Base-by-base conservation (phyloP, 768 basidiomycete species). In the Kwoniella newhampshirensis region DNA sequence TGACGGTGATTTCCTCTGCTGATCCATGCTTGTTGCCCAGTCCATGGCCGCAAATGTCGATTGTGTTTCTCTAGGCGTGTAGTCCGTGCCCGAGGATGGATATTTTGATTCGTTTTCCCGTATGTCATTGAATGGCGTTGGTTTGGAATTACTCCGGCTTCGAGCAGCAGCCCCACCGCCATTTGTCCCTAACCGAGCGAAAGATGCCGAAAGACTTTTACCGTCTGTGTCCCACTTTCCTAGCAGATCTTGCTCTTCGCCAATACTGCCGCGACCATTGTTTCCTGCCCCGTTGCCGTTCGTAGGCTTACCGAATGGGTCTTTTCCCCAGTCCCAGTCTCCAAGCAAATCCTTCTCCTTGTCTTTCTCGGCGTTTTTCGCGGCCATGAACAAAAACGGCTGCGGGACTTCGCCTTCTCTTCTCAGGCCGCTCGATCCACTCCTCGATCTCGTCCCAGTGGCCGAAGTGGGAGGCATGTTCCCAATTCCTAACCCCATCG, bases 161-260 rank as follows among this genome's bases (percentile, higher is more conserved):
- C 39, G 55, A 54, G 17, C 36, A 26, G 25, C 5, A 5, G 17
- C 35, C 2, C 47, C 52, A 18, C 47, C 30, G 3, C 36, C 40
- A 17, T 39, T 41, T 4, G 52, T 54, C 2, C 42, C 51, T 13
- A 66, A 25, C 20, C 42, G 41, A 21, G 54, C 49, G 43, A 67
- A 65, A 23, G 55, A 54, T 3, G 64, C 60, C 3, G 64, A 57
- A 5, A 70, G 27, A 5, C 59, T 59, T 4, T 60, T 55, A 7
- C 62, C 71, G 23, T 66, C 54, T 3, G 62, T 42, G 20, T 49
- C 57, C 66, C 66, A 70, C 9, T 30, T 52, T 1, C 66, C 68
- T 25, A 70, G 32, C 26, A 67, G 44, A 55, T 67, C 64, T 30
- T 51, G 56, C 41, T 63, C 55, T 18, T 21, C 53, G 8, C 32